phyloP scores from a whole-genome alignment of 148 eudicot genomes.

The Rhododendron williamsianum region DNA sequence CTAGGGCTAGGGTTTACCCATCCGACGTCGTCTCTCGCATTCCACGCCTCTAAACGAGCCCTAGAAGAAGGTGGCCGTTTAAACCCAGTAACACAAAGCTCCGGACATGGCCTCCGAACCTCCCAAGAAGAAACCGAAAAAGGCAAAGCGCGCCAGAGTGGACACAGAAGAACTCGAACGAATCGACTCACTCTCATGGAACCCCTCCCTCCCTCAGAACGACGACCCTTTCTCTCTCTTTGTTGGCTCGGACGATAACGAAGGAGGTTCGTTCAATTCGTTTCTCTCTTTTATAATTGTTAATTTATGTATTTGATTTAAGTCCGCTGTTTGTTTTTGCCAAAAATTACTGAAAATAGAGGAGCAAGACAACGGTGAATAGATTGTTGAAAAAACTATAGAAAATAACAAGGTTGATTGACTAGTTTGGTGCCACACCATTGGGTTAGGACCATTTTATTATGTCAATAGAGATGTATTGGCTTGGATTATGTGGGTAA shows the following conservation, averaged over 20 bases:
- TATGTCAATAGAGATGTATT: neutral
- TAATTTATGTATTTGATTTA: neutral
- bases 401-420: neutral
- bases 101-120: conserved; percentile 25
- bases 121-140: conserved; percentile 14
- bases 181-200: conserved; percentile 60
- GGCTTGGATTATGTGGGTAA: neutral
- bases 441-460: neutral
- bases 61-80: neutral
- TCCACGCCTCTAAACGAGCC: neutral
- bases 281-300: neutral
- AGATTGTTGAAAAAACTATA: neutral
- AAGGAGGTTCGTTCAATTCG: conserved; percentile 48
- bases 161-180: conserved; percentile 40
- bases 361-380: neutral
- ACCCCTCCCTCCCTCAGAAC: conserved; percentile 37
- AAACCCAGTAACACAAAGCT: neutral
- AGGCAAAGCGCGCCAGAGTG: conserved; percentile 18
- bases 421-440: neutral
- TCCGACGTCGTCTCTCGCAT: no score
- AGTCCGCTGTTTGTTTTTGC: neutral
- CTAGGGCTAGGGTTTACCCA: no score
- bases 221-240: conserved; percentile 51
- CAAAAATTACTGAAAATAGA: neutral
- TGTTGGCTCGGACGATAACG: conserved; percentile 40